Percentiles rank a stretch among this genome's conserved stretches.
Conservation (phyloP, 2,329 filamentous ascomycete species). For the Ophiostoma himal-ulmi region DNA sequence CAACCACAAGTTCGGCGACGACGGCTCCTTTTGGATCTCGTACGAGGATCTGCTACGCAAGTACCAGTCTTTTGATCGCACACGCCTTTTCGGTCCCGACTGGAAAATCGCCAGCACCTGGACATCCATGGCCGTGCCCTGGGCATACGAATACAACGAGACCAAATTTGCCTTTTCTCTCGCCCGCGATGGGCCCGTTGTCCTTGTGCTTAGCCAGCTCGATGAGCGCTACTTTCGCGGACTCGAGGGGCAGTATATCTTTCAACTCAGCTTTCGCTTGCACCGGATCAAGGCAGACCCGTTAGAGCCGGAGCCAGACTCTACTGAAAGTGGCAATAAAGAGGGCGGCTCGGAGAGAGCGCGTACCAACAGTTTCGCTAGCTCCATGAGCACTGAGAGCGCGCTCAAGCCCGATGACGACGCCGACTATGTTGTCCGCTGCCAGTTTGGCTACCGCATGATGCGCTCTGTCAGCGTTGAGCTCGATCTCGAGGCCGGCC, state of each 20-base stretch:
- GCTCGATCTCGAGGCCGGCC: constrained; percentile 50
- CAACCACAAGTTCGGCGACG: constrained; percentile 54
- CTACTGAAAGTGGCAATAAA: background rate
- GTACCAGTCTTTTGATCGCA: constrained; percentile 56
- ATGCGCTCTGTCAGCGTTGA: constrained; percentile 54
- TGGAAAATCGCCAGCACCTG: constrained; percentile 56
- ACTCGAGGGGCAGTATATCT: constrained; percentile 52
- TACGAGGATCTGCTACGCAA: constrained; percentile 58
- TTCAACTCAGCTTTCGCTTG: constrained; percentile 38
- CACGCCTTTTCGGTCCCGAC: constrained; percentile 53
- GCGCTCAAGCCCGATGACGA: constrained; percentile 13
- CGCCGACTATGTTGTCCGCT: constrained; percentile 53
- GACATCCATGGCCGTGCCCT: constrained; percentile 57
- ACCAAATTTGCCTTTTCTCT: constrained; percentile 55
- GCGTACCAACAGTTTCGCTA: background rate
- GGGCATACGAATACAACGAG: constrained; percentile 56
- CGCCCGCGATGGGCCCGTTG: constrained; percentile 50
- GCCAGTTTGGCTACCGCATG: constrained; percentile 52
- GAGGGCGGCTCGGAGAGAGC: background rate
- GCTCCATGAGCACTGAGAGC: background rate
- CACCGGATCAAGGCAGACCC: constrained; percentile 32
- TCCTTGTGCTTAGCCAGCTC: constrained; percentile 56
- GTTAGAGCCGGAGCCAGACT: constrained; percentile 32
- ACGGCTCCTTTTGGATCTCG: constrained; percentile 59
- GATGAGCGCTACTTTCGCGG: constrained; percentile 58